Conservation (phyloP, 2,329 filamentous ascomycete species). For the Chaetomium sp. region DNA sequence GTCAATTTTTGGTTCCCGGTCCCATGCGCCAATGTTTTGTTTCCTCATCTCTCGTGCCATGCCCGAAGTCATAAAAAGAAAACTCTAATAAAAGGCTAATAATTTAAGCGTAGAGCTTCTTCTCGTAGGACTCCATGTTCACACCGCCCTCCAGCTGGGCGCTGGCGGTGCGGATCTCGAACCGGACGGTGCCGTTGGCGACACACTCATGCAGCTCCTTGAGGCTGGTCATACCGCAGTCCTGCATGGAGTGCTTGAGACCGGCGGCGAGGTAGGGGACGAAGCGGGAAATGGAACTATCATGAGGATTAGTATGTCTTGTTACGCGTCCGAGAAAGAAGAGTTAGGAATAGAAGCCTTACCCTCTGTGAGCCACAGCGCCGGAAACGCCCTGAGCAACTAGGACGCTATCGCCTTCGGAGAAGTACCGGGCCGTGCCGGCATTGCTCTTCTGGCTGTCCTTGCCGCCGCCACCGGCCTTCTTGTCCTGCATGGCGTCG, state of each 20-base stretch:
- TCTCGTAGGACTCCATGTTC: slow-evolving; percentile 98
- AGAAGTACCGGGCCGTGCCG: slow-evolving; percentile 96
- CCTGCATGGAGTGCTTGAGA: slow-evolving; percentile 95
- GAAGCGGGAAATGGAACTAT: slow-evolving; percentile 81
- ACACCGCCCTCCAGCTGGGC: slow-evolving; percentile 96
- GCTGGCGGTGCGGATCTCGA: slow-evolving; percentile 89
- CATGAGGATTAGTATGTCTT: slow-evolving; percentile 27
- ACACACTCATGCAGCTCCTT: slow-evolving; percentile 70
- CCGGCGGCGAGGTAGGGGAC: slow-evolving; percentile 92
- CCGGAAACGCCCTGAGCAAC: slow-evolving; percentile 96
- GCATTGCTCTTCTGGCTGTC: slow-evolving; percentile 79
- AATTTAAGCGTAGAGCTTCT: slow-evolving; percentile 89
- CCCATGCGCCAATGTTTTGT: neutral
- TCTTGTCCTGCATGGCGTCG: slow-evolving; percentile 99
- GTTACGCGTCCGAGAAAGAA: neutral
- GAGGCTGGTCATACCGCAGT: slow-evolving; percentile 81
- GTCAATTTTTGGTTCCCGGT: slow-evolving; percentile 3
- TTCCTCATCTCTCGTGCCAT: neutral
- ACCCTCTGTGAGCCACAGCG: slow-evolving; percentile 69
- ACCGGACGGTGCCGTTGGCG: slow-evolving; percentile 68
- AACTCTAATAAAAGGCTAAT: neutral
- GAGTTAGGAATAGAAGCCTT: slow-evolving; percentile 24
- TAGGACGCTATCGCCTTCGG: slow-evolving; percentile 87
- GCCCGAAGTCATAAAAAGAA: too few species aligned
- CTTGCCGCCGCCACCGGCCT: slow-evolving; percentile 69